Evolutionary conservation across 2,329 filamentous ascomycete genomes (phyloP).

Genomic region (Aspergillus brunneoviolaceus): DNA sequence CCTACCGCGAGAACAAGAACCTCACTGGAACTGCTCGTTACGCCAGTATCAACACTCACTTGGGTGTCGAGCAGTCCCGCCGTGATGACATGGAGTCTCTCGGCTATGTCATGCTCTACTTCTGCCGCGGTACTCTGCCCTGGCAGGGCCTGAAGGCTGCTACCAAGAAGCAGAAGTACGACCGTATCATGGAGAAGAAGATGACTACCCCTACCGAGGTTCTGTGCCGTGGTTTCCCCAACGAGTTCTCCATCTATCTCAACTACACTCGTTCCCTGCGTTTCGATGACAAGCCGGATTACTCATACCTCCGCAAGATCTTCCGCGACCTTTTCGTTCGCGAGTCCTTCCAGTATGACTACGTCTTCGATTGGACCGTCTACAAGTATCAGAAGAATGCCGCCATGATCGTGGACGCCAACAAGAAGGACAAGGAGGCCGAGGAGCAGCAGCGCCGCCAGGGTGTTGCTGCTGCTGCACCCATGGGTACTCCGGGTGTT

Average conservation of each 20-base stretch:
- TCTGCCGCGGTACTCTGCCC: conserved; percentile 96
- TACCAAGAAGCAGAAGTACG: conserved; percentile 99
- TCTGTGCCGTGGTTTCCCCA: conserved; percentile 97
- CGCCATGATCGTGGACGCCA: conserved; percentile 85
- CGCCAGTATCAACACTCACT: conserved; percentile 96
- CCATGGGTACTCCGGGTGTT: conserved; percentile 54
- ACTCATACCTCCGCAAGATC: conserved; percentile 99
- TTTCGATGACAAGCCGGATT: conserved; percentile 99
- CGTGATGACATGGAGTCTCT: conserved; percentile 99
- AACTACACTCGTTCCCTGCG: conserved; percentile 98
- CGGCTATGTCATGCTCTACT: conserved; percentile 99
- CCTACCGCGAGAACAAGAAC: conserved; percentile 99
- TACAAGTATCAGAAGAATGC: conserved; percentile 99
- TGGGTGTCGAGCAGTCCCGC: conserved; percentile 97
- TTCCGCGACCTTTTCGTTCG: conserved; percentile 99
- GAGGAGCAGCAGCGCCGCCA: conserved; percentile 72
- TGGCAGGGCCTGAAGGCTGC: conserved; percentile 99
- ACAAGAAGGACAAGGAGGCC: conserved; percentile 69
- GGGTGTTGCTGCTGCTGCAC: conserved; percentile 63
- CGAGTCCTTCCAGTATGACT: conserved; percentile 99
- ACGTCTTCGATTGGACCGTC: conserved; percentile 99
- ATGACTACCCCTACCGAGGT: conserved; percentile 99
- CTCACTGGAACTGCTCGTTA: conserved; percentile 97
- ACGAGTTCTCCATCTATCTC: conserved; percentile 98
- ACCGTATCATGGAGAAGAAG: conserved; percentile 99